Conservation (phyloP, 192 early-diverging fungal species). For the Linnemannia hyalina region DNA sequence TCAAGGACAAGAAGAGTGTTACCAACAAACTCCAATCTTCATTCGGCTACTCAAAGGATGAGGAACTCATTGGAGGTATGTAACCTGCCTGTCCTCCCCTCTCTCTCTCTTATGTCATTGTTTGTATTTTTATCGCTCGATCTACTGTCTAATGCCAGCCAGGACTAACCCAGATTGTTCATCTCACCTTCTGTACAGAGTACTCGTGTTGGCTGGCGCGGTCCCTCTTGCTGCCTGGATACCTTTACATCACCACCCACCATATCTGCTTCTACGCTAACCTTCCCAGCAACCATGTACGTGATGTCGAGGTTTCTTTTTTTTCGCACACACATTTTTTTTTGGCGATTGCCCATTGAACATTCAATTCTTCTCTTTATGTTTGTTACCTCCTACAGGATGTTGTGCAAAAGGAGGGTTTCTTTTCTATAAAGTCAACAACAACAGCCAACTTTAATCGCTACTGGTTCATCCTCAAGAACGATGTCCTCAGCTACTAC, state of each 20-base stretch:
- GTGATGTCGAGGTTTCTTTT: slow-evolving; percentile 25
- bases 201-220: slow-evolving; percentile 74
- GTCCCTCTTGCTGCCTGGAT: slow-evolving; percentile 69
- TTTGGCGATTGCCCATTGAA: neutral
- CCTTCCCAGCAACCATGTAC: slow-evolving; percentile 65
- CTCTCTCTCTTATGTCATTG: no score
- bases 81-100: neutral
- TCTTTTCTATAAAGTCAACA: slow-evolving; percentile 57
- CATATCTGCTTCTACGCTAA: slow-evolving; percentile 75
- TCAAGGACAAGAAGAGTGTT: slow-evolving; percentile 10
- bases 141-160: neutral
- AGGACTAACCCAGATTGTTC: neutral
- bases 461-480: slow-evolving; percentile 74
- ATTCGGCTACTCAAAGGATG: slow-evolving; percentile 28
- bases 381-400: slow-evolving; percentile 53
- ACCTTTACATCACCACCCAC: slow-evolving; percentile 69
- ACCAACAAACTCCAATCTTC: slow-evolving; percentile 7
- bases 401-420: slow-evolving; percentile 65
- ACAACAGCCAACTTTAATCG: slow-evolving; percentile 53
- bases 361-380: slow-evolving; percentile 18
- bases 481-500: slow-evolving; percentile 68
- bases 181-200: slow-evolving; percentile 43
- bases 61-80: slow-evolving; percentile 25
- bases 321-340: no score
- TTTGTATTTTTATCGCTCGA: neutral